These are phyloP conservation scores for Malus sylvestris DNA, from an alignment of 306 rosid genomes.

Conservation along the genomic window DNA sequence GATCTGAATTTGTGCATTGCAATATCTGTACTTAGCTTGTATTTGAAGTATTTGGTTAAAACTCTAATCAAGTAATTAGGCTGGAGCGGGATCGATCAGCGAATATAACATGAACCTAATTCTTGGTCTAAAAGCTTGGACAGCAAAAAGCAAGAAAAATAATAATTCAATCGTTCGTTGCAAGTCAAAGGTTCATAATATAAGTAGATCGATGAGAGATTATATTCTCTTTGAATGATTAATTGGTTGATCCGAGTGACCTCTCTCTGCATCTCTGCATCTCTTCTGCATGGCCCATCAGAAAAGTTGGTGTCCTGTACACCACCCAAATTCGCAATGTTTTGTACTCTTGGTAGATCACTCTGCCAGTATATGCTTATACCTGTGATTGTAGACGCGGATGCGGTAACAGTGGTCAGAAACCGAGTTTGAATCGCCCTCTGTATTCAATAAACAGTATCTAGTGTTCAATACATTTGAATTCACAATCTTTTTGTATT, in stretches of 20 bases:
- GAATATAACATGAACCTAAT: not conserved
- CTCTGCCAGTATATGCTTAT: not conserved
- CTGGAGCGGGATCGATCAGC: too few species aligned
- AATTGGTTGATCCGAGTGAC: not conserved
- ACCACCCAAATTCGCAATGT: not conserved
- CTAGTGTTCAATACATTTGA: too few species aligned
- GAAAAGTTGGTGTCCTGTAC: conserved; percentile 6
- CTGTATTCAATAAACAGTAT: too few species aligned
- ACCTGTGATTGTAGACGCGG: not conserved
- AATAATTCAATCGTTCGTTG: too few species aligned
- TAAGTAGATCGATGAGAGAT: too few species aligned
- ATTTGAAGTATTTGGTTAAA: not conserved
- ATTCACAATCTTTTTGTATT: too few species aligned
- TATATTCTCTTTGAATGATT: not conserved
- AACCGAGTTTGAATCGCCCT: too few species aligned
- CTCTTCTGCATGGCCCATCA: not conserved
- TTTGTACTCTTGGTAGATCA: not conserved
- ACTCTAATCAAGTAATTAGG: too few species aligned
- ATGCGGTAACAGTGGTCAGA: too few species aligned
- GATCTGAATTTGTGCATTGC: not conserved
- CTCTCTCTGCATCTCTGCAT: not conserved
- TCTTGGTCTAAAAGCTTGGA: not conserved
- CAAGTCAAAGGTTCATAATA: not conserved
- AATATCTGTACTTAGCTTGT: not conserved
- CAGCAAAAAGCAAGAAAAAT: too few species aligned